Evolutionary conservation across 352 stramenopile genomes (phyloP).

Genomic region (Pythium apleroticum): DNA sequence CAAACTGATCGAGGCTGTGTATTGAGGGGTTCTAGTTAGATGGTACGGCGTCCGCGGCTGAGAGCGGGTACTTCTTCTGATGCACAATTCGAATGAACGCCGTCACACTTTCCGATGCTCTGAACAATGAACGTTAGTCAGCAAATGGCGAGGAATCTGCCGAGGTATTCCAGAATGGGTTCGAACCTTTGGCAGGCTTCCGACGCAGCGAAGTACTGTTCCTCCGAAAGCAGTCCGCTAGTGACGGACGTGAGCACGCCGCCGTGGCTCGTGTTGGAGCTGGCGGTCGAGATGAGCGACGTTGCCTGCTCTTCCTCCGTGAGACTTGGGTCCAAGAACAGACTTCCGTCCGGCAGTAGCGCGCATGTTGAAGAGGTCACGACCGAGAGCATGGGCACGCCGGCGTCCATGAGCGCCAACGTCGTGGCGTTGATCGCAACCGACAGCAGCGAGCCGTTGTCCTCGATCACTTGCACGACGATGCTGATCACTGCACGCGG

Average conservation of each 20-base stretch:
- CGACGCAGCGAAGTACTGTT: constrained; percentile 82
- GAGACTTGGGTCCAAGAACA: constrained; percentile 70
- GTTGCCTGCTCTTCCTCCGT: constrained; percentile 71
- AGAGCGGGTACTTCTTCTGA: constrained; percentile 62
- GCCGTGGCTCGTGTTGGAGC: constrained; percentile 51
- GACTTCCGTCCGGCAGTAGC: constrained; percentile 55
- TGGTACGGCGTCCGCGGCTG: not conserved
- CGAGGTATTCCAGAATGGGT: not conserved
- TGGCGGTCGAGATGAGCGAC: constrained; percentile 65
- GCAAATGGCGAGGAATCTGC: not conserved
- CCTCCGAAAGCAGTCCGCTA: constrained; percentile 69
- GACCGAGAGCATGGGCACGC: constrained; percentile 70
- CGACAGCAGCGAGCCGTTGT: constrained; percentile 79
- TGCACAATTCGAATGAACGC: constrained; percentile 79
- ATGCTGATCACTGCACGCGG: constrained; percentile 85
- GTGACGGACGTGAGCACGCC: constrained; percentile 80
- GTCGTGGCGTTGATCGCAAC: constrained; percentile 80
- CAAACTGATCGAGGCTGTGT: constrained; percentile 3
- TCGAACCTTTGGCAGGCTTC: constrained; percentile 73
- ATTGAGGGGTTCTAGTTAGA: constrained; percentile 2
- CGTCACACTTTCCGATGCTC: constrained; percentile 68
- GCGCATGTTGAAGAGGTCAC: constrained; percentile 73
- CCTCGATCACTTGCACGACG: constrained; percentile 83
- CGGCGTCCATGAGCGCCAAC: constrained; percentile 76
- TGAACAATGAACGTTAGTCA: constrained; percentile 16